A percentile compares a stretch with the other conserved stretches of the same genome.
These are phyloP conservation scores for Cystofilobasidium capitatum DNA, from an alignment of 768 basidiomycete species.

Conservation along the genomic window DNA sequence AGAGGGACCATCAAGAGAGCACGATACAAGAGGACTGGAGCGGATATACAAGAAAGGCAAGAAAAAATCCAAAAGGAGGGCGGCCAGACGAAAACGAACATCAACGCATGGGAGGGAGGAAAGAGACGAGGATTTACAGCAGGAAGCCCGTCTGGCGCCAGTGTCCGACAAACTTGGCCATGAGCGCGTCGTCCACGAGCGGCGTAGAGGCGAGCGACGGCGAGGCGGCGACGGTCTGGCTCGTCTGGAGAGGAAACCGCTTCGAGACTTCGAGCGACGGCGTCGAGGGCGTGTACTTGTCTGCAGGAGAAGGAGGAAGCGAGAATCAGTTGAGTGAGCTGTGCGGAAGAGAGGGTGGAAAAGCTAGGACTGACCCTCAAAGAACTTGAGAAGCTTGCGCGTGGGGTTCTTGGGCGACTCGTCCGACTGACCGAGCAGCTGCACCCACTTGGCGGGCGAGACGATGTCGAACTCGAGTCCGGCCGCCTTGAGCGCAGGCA, in stretches of 20 bases:
- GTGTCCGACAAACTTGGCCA: constrained; percentile 43
- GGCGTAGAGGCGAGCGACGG: constrained; percentile 38
- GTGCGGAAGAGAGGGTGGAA: neutral
- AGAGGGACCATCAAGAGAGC: too few species aligned
- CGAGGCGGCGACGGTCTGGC: constrained; percentile 35
- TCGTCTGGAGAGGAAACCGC: constrained; percentile 12
- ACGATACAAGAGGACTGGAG: too few species aligned
- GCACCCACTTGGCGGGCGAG: constrained; percentile 41
- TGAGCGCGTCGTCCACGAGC: constrained; percentile 38
- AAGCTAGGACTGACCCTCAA: constrained; percentile 5
- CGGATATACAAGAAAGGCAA: too few species aligned
- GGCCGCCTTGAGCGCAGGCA: constrained; percentile 41
- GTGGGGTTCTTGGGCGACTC: constrained; percentile 44
- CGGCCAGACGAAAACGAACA: too few species aligned
- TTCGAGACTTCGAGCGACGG: neutral
- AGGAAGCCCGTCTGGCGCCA: constrained; percentile 45
- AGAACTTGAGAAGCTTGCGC: constrained; percentile 42
- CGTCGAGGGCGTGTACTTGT: constrained; percentile 39
- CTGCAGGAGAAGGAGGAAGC: constrained; percentile 40
- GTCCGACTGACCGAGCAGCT: constrained; percentile 40
- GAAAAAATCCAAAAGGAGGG: too few species aligned
- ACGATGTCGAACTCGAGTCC: constrained; percentile 44
- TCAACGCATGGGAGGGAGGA: too few species aligned
- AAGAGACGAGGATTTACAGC: too few species aligned
- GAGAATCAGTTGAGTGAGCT: neutral